Base-by-base conservation (phyloP, 352 stramenopile species). In the Globisporangium echinulatum region DNA sequence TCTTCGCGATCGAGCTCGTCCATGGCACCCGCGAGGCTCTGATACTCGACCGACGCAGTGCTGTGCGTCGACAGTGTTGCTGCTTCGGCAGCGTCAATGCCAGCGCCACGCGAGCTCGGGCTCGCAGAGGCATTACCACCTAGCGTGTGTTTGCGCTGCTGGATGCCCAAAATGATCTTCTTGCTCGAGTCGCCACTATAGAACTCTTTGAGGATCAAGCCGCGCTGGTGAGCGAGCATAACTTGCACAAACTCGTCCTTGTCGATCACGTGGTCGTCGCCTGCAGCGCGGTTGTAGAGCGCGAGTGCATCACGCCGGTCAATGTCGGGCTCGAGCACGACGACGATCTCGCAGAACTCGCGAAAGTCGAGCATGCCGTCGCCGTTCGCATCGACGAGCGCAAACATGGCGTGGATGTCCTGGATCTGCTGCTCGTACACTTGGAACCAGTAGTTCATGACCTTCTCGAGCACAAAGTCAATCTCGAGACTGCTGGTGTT, bases 371-470 rank as follows among this genome's bases (percentile, higher is more conserved):
- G 67, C 7, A 65, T 84, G 17, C 82, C 82, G 56, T 90, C 82
- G 7, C 79, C 75, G 39, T 92, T 87, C 10, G 67, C 67, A 60
- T 90, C 82, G n/a, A 90, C 72, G 40, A 79, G 69, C 9, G 68
- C 53, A 56, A 92, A 92, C 77, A 92, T 83, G 25, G 58, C 73
- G 66, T 90, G 68, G 57, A 92, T 92, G 33, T 88, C 82, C 33
- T 83, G 71, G 51, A 92, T 85, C 47, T 92, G 82, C 40, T 85
- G 74, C 52, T 92, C 78, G 59, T 88, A 90, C 7, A 92, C 64
- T 37, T 70, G 70, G 46, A 92, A 88, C 82, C 82, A 92, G 57
- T 90, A 77, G 50, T 69, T 75, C 82, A 89, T 89, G 56, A 88
- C 74, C 59, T 85, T 85, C 52, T 92, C 82, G n/a, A 92, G 53